Evolutionary conservation across 2,329 filamentous ascomycete species (phyloP), one percentile per base, ranked within the genome.

Genomic region (Calonectria pseudoreteaudii): DNA sequence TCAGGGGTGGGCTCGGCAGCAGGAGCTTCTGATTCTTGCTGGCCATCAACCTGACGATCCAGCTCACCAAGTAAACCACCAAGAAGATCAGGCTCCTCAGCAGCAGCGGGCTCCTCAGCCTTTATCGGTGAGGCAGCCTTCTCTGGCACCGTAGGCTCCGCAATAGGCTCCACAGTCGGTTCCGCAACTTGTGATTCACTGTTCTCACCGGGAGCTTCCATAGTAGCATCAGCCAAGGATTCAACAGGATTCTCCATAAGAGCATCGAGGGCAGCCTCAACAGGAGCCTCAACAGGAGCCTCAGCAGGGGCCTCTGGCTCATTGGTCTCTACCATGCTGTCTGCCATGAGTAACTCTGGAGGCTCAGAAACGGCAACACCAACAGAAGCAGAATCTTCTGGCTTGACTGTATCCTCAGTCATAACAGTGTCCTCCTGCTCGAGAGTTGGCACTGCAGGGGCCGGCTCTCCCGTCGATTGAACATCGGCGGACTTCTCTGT

Each of bases 31-130:
- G 44, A 28, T 23, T 70, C 41, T 31, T 56, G 70, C 69, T 70
- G 30, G 31, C 76, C 66, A 44, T 72, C 70, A 11, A 76, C 80
- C 71, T 87, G 86, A 38, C 85, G 83, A 70, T 88, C 85, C 44
- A 88, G 82, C 41, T 86, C 87, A 1, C 86, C 83, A 76, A 88
- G 85, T 1, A 88, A 78, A n/a, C 84, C 86, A n/a, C 84, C 85
- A 28, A 88, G 83, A 44, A 88, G 70, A 77, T 89, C 86, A 10
- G 85, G 83, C 31, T 86, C 85, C 18, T 85, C 84, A 2, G 83
- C 80, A 38, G 82, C 82, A 11, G 66, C 38, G 3, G 70, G 31
- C 23, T 67, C 68, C 23, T 83, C 82, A 13, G 73, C 72, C 31
- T 70, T 72, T 31, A 70, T 60, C 10, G 84, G 75, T 1, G 81